phyloP scores from a whole-genome alignment of 257 asterid species.

The Plantago elongata region DNA sequence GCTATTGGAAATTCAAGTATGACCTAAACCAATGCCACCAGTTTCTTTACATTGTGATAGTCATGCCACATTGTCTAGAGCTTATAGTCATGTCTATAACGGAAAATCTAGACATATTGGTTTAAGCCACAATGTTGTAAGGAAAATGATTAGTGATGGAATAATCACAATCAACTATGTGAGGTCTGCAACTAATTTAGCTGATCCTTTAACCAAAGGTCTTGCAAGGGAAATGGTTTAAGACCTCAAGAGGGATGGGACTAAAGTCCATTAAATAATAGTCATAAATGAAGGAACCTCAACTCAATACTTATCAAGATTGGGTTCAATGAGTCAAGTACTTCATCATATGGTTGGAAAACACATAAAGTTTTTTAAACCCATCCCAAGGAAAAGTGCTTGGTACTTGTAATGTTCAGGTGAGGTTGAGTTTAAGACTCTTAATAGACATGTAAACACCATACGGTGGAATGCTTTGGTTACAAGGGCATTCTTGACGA shows the following conservation, averaged over 20 bases:
- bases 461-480: not conserved
- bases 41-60: not conserved
- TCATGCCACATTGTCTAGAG: conserved; percentile 4
- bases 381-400: not conserved
- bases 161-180: not conserved
- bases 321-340: no score
- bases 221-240: not conserved
- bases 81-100: not conserved
- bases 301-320: not conserved
- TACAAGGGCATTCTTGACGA: not conserved
- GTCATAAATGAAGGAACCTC: not conserved
- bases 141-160: not conserved
- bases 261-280: not conserved
- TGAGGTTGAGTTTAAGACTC: not conserved
- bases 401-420: no score
- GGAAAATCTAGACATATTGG: conserved; percentile 1
- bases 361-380: no score
- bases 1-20: not conserved
- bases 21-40: not conserved
- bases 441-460: not conserved
- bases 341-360: no score
- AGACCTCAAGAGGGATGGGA: not conserved
- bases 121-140: not conserved
- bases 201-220: not conserved
- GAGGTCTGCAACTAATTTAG: not conserved